Conservation (phyloP, 2,329 filamentous ascomycete species). For the Aspergillus ochraceus region DNA sequence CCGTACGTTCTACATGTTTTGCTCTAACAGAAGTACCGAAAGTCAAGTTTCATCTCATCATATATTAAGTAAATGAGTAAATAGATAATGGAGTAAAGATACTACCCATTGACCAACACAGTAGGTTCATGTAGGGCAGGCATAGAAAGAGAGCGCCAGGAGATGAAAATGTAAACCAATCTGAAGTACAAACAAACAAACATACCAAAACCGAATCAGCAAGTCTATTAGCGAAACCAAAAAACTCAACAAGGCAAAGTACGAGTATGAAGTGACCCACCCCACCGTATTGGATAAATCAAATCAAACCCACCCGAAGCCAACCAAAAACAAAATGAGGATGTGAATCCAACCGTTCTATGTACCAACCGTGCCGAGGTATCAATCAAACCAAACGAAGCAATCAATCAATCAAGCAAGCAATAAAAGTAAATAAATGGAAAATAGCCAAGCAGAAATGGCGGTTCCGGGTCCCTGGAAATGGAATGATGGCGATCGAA, state of each 20-base stretch:
- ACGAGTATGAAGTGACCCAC: background rate
- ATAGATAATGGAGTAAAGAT: background rate
- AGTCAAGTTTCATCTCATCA: too few species aligned
- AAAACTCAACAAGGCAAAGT: background rate
- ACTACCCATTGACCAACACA: background rate
- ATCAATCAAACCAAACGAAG: constrained; percentile 10
- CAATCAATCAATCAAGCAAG: constrained; percentile 1
- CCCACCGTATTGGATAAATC: background rate
- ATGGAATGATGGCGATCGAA: background rate
- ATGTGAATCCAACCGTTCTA: constrained; percentile 11
- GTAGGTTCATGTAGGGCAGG: background rate
- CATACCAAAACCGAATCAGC: background rate
- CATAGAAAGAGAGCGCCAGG: background rate
- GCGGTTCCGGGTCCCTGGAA: background rate
- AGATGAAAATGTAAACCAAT: background rate
- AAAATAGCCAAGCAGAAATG: background rate
- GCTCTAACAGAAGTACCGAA: too few species aligned
- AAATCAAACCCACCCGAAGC: background rate
- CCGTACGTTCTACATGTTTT: too few species aligned
- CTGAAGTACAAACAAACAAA: too few species aligned
- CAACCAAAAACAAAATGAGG: background rate
- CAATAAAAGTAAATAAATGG: background rate
- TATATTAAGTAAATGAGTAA: too few species aligned
- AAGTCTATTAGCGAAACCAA: background rate
- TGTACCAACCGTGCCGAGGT: constrained; percentile 26